Evolutionary conservation across 192 early-diverging fungal genomes (phyloP), one percentile per base, ranked within the genome.

Genomic region (Thamnidium elegans): DNA sequence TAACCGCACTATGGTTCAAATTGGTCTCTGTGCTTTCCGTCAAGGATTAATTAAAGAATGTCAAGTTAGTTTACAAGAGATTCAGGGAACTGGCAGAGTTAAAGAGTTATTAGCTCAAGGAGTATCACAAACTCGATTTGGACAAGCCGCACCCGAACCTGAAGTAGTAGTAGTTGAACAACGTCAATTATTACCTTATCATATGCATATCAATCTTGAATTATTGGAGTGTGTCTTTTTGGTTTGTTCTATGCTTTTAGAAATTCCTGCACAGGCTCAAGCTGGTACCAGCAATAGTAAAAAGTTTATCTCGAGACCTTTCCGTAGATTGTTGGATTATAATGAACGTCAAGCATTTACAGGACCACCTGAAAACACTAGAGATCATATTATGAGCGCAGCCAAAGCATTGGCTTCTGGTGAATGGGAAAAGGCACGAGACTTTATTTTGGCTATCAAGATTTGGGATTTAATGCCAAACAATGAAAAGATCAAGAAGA

Each of bases 181-280:
- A 68, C 91, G 89, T 78, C 84, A 95, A 55, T 95, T 96, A 81
- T 77, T 99, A 69, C 97, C 97, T 17, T 98, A 97, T 90, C 97
- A 99, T 82, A 95, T 98, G 90, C 94, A 96, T 82, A 95, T 99
- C 76, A 98, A 99, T 79, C 77, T 99, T 47, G 97, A 99, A 80
- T 85, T 98, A 14, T 77, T 99, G 47, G 97, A 99, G 83, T 97
- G 93, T 70, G 90, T 94, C 23, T 98, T 95, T 79, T 78, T 97
- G 73, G 92, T 90, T 6, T 92, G 88, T 71, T 92, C 93, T 21
- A 95, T 99, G 94, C 79, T 99, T 51, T 79, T 98, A 11, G 97
- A 99, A 80, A 93, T 99, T 67, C 96, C 97, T 21, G 86, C 82
- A 70, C 94, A 96, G 88, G 97, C 96, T 3, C 81, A 88, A 52